phyloP scores from a whole-genome alignment of 179 eudicot genomes.

The Beta corolliflora region DNA sequence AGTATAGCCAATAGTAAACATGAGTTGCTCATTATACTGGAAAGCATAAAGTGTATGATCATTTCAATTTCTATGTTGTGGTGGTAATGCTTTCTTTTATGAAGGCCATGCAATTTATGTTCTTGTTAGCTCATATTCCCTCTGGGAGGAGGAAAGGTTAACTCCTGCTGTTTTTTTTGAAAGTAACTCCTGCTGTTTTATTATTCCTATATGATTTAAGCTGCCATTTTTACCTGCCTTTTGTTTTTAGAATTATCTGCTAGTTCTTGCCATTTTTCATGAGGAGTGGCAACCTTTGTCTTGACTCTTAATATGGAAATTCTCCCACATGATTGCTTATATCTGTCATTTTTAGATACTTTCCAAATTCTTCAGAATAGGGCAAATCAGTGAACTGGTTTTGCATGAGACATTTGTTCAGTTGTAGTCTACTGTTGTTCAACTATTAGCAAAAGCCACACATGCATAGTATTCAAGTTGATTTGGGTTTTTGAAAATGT shows the following conservation, averaged over 20 bases:
- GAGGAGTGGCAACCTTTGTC: too few relatives aligned
- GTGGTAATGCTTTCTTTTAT: too few relatives aligned
- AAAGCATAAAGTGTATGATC: too few relatives aligned
- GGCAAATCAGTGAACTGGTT: not conserved
- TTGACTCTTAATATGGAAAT: too few relatives aligned
- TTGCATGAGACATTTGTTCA: not conserved
- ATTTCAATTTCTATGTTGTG: too few relatives aligned
- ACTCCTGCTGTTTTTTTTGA: too few relatives aligned
- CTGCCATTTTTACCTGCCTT: not conserved
- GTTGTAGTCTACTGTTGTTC: not conserved
- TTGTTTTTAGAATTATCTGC: not conserved
- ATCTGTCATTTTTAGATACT: too few relatives aligned
- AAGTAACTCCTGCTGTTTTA: not conserved
- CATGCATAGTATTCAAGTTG: not conserved
- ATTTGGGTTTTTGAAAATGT: not conserved
- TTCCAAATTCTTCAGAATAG: not conserved
- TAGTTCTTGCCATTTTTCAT: too few relatives aligned
- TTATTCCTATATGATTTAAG: not conserved
- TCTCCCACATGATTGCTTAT: too few relatives aligned
- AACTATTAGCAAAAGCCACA: not conserved
- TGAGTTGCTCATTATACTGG: not conserved
- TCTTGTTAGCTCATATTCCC: not conserved
- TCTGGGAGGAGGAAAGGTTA: not conserved
- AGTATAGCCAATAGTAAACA: not conserved
- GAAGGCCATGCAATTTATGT: too few relatives aligned